Percentiles rank a stretch among this genome's conserved stretches.
These are phyloP conservation scores for Imleria badia DNA, from an alignment of 768 basidiomycete species.

Conservation along the genomic window DNA sequence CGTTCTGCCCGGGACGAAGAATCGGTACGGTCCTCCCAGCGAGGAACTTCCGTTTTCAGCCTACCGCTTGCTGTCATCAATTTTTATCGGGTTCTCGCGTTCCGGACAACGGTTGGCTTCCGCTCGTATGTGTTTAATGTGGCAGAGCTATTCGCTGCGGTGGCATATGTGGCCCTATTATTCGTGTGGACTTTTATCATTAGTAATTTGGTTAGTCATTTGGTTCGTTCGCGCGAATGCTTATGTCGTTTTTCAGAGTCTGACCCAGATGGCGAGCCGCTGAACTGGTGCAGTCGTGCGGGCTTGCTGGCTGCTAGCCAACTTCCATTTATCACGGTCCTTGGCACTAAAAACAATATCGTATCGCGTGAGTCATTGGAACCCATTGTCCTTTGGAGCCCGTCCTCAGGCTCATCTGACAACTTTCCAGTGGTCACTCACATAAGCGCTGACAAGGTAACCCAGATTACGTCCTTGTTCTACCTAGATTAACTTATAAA, in stretches of 20 bases:
- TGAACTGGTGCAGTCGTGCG: constrained; percentile 36
- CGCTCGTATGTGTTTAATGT: constrained; percentile 39
- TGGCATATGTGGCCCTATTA: constrained; percentile 38
- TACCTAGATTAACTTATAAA: not conserved
- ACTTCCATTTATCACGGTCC: constrained; percentile 39
- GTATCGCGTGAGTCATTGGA: constrained; percentile 15
- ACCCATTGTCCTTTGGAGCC: not conserved
- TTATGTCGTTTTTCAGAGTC: constrained; percentile 16
- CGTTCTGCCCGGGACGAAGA: constrained; percentile 7
- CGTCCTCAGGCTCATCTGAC: not conserved
- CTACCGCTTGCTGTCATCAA: constrained; percentile 36
- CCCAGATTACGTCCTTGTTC: not conserved
- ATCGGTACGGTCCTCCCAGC: not conserved
- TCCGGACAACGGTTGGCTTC: constrained; percentile 38
- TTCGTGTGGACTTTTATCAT: constrained; percentile 39
- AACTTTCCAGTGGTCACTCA: constrained; percentile 18
- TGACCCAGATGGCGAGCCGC: constrained; percentile 15
- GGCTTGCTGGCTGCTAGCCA: constrained; percentile 35
- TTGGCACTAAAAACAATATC: constrained; percentile 44
- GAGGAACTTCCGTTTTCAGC: constrained; percentile 13
- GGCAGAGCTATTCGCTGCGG: constrained; percentile 39
- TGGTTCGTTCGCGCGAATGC: not conserved
- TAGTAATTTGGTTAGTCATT: constrained; percentile 25
- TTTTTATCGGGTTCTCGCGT: constrained; percentile 35
- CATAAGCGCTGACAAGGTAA: constrained; percentile 24